A percentile compares a stretch with the other conserved stretches of the same genome.
phyloP scores from a whole-genome alignment of 768 basidiomycete genomes.

The Leccinum rimulosum region DNA sequence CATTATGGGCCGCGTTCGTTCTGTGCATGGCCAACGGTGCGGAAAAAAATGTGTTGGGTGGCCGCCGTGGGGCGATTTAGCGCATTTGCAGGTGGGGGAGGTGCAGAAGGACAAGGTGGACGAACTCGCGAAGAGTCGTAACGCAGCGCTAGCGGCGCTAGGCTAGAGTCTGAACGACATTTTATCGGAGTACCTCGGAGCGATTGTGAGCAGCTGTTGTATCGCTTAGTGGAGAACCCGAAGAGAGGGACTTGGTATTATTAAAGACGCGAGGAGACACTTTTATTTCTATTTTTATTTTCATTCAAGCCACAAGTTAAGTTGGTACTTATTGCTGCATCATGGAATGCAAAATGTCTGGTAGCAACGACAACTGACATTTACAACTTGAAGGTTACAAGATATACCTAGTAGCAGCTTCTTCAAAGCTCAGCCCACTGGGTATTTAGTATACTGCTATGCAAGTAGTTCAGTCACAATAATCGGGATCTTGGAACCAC shows the following conservation, averaged over 20 bases:
- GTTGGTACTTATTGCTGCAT: too few relatives aligned
- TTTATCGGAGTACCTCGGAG: not conserved
- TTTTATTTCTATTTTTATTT: too few relatives aligned
- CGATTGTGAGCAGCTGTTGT: not conserved
- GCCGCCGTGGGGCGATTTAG: conserved; percentile 79
- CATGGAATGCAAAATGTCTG: too few relatives aligned
- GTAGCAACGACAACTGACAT: too few relatives aligned
- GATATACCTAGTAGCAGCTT: too few relatives aligned
- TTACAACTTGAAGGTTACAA: too few relatives aligned
- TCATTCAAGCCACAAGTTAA: too few relatives aligned
- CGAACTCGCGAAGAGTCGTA: conserved; percentile 52
- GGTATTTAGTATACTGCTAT: too few relatives aligned
- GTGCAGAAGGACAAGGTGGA: conserved; percentile 52
- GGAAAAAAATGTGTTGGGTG: conserved; percentile 79
- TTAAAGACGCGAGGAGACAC: too few relatives aligned
- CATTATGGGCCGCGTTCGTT: conserved; percentile 75
- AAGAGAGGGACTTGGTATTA: too few relatives aligned
- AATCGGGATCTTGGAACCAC: not conserved
- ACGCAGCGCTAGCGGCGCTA: conserved; percentile 32
- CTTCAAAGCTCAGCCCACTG: too few relatives aligned
- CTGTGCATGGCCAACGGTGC: conserved; percentile 95
- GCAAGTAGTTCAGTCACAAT: not conserved
- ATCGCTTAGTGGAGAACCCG: not conserved
- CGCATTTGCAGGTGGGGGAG: conserved; percentile 80
- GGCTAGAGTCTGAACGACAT: too few relatives aligned